Evolutionary conservation across 106 monocot species (phyloP), one percentile per base, ranked within the genome.

Genomic region (Narthecium ossifragum): DNA sequence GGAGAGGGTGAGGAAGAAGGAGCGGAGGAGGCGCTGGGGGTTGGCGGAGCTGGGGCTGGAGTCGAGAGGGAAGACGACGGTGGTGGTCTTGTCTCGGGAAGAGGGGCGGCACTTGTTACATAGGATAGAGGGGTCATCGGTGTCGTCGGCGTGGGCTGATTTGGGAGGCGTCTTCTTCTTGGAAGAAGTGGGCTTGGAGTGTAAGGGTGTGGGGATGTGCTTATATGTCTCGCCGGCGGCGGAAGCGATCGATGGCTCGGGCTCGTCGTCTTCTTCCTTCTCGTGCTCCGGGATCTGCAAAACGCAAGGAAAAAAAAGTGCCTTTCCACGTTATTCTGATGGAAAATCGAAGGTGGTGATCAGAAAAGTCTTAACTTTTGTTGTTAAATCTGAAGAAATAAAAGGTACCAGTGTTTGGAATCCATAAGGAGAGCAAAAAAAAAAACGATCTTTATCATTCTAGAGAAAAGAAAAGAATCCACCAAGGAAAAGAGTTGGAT

Each of bases 71-170:
- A 76, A 49, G 52, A 55, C 85, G 28, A 79, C 78, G 59, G 82
- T 61, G n/a, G 82, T 51, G 41, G 68, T 69, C 61, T 75, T 81
- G 65, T 74, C 70, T 22, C 81, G 50, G 22, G 81, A 59, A 21
- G 87, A 82, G 6, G 88, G 88, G 2, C 92, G 88, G 71, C 92
- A 93, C 36, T 75, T 79, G 70, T 64, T 79, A 75, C 78, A 85
- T 29, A 73, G 73, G 33, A 92, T 88, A 23, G 67, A 67, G 49
- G 54, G 5, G 47, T 56, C 46, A 43, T 34, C 53, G 6, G 34
- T 54, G 28, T 24, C 8, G 53, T 28, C 45, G 51, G 41, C 38
- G 47, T 18, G 54, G 34, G 38, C 43, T 20, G 30, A 14, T 12
- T 34, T 48, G 40, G 57, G 8, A 20, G 28, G 31, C 36, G 58